Conservation (phyloP, 495 filamentous ascomycete species). For the Parachaetomium inaequale region DNA sequence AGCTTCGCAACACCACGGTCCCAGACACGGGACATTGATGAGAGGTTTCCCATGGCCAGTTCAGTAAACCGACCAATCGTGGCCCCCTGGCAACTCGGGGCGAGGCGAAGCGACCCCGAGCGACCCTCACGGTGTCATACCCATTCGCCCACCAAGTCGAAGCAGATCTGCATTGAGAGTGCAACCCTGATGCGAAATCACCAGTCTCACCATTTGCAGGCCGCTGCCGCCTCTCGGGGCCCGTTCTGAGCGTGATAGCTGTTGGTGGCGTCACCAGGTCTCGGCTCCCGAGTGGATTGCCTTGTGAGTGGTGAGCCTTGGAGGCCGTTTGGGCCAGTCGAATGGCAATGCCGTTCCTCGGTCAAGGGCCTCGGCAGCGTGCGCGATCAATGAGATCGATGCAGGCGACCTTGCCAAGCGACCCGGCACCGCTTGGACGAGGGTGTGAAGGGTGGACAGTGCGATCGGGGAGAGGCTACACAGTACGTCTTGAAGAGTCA, state of each 20-base stretch:
- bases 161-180: background rate
- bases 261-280: background rate
- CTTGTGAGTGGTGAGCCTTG: slow-evolving; percentile 12
- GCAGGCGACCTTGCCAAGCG: slow-evolving; percentile 4
- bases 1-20: background rate
- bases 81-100: background rate
- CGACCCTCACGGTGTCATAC: background rate
- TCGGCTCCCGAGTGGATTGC: background rate
- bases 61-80: background rate
- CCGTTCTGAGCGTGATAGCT: background rate
- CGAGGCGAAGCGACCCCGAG: background rate
- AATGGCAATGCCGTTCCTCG: background rate
- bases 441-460: background rate
- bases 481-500: background rate
- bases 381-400: slow-evolving; percentile 4
- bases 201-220: background rate
- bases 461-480: background rate
- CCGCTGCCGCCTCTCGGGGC: background rate
- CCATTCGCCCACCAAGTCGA: background rate
- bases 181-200: background rate
- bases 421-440: background rate
- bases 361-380: slow-evolving; percentile 3
- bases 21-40: no score
- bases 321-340: slow-evolving; percentile 7
- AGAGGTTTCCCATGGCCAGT: background rate